phyloP scores from a whole-genome alignment of 805 yeast genomes.

The Kodamaea fukazawae region DNA sequence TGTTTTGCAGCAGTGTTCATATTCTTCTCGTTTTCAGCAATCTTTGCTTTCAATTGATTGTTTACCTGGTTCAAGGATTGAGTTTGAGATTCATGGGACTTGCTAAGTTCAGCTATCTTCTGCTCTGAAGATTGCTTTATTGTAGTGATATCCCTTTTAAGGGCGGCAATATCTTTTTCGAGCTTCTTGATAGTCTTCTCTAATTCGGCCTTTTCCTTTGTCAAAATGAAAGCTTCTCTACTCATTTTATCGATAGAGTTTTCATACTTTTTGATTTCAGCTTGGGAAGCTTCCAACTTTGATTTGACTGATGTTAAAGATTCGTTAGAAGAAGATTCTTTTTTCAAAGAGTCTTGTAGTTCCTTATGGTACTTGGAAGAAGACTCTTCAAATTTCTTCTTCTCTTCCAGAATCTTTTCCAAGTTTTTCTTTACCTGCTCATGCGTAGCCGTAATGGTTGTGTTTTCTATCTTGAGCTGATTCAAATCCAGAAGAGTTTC shows the following conservation, averaged over 20 bases:
- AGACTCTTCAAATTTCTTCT: slow-evolving; percentile 27
- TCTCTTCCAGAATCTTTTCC: slow-evolving; percentile 26
- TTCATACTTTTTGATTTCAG: slow-evolving; percentile 64
- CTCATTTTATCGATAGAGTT: slow-evolving; percentile 90
- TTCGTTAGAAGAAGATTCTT: slow-evolving; percentile 22
- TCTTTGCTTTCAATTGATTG: slow-evolving; percentile 17
- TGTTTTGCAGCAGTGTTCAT: slow-evolving; percentile 8
- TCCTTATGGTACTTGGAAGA: slow-evolving; percentile 31
- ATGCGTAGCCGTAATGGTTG: slow-evolving; percentile 18
- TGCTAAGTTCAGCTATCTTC: slow-evolving; percentile 18
- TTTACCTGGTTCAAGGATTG: slow-evolving; percentile 3
- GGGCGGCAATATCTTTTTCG: slow-evolving; percentile 39
- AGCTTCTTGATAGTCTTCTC: slow-evolving; percentile 41
- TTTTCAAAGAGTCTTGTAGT: slow-evolving; percentile 29
- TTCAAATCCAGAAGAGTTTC: slow-evolving; percentile 27
- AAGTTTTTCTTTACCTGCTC: slow-evolving; percentile 21
- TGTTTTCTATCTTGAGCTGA: slow-evolving; percentile 20
- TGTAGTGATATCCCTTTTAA: slow-evolving; percentile 34
- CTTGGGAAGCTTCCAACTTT: slow-evolving; percentile 32
- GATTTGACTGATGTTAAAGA: slow-evolving; percentile 25
- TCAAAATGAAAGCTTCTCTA: slow-evolving; percentile 68
- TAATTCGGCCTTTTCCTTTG: slow-evolving; percentile 54
- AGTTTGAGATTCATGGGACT: slow-evolving; percentile 19
- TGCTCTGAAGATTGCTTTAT: slow-evolving; percentile 20
- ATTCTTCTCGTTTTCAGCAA: slow-evolving; percentile 20